phyloP scores from a whole-genome alignment of 2,329 filamentous ascomycete species.

The Pseudogymnoascus sp. region DNA sequence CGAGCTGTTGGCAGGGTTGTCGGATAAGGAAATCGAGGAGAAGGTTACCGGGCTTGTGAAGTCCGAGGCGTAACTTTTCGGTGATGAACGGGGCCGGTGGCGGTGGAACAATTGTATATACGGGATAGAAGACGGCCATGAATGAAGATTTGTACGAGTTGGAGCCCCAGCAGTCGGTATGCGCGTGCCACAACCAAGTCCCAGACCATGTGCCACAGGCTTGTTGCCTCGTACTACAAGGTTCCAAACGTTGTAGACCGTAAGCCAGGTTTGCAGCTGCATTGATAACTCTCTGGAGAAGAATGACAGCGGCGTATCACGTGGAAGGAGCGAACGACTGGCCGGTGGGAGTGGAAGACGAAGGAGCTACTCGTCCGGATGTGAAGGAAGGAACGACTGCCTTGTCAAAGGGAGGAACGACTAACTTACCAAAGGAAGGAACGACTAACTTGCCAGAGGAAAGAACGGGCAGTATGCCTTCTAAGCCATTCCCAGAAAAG shows the following conservation, averaged over 20 bases:
- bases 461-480: background rate
- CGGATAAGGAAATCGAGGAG: slow-evolving; percentile 63
- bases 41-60: slow-evolving; percentile 57
- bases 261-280: background rate
- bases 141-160: slow-evolving; percentile 8
- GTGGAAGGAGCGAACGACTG: background rate
- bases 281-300: background rate
- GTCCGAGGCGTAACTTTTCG: slow-evolving; percentile 28
- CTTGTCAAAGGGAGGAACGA: background rate
- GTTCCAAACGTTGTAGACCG: background rate
- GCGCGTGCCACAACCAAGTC: background rate
- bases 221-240: background rate
- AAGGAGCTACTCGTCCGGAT: background rate
- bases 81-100: background rate
- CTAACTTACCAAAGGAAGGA: background rate
- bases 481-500: background rate
- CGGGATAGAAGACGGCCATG: slow-evolving; percentile 3
- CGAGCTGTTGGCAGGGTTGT: slow-evolving; percentile 53
- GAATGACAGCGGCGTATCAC: background rate
- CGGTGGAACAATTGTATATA: background rate
- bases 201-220: background rate
- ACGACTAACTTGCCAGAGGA: background rate
- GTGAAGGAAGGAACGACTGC: background rate
- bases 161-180: background rate
- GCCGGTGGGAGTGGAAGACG: background rate